A percentile compares a stretch with the other conserved stretches of the same genome.
phyloP scores from a whole-genome alignment of 169 alveolate genomes.

The Hepatocystis sp. region DNA sequence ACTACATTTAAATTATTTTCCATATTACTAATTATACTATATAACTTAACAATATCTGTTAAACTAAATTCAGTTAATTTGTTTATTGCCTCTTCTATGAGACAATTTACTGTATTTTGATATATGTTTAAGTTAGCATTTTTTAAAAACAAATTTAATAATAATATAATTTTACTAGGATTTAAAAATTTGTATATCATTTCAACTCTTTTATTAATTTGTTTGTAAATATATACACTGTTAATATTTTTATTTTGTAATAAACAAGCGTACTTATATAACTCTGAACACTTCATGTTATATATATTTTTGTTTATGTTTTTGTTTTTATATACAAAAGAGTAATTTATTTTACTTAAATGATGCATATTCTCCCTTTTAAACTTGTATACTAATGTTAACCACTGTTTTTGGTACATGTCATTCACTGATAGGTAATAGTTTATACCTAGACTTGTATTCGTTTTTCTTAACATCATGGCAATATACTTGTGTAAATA shows the following conservation, averaged over 20 bases:
- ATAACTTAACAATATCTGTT: slow-evolving; percentile 52
- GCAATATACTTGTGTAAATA: too few relatives aligned
- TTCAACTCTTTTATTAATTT: slow-evolving; percentile 74
- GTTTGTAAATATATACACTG: slow-evolving; percentile 51
- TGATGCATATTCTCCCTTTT: slow-evolving; percentile 9
- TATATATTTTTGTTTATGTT: slow-evolving; percentile 57
- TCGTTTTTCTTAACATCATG: too few relatives aligned
- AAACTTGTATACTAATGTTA: background rate
- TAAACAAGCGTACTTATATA: slow-evolving; percentile 51
- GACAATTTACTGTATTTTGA: slow-evolving; percentile 48
- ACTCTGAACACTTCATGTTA: slow-evolving; percentile 63
- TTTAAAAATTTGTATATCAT: slow-evolving; percentile 70
- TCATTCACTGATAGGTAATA: slow-evolving; percentile 7
- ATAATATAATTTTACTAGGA: slow-evolving; percentile 56
- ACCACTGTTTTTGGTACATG: slow-evolving; percentile 9
- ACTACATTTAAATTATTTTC: slow-evolving; percentile 63
- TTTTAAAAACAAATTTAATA: slow-evolving; percentile 61
- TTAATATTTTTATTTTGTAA: slow-evolving; percentile 38
- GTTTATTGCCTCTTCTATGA: slow-evolving; percentile 50
- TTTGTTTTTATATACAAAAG: slow-evolving; percentile 51
- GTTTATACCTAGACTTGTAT: too few relatives aligned
- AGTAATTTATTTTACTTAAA: slow-evolving; percentile 27
- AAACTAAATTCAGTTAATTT: slow-evolving; percentile 44
- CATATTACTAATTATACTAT: slow-evolving; percentile 50
- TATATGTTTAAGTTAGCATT: slow-evolving; percentile 28